phyloP scores from a whole-genome alignment of 768 basidiomycete species.

The Crassisporium funariophilum region DNA sequence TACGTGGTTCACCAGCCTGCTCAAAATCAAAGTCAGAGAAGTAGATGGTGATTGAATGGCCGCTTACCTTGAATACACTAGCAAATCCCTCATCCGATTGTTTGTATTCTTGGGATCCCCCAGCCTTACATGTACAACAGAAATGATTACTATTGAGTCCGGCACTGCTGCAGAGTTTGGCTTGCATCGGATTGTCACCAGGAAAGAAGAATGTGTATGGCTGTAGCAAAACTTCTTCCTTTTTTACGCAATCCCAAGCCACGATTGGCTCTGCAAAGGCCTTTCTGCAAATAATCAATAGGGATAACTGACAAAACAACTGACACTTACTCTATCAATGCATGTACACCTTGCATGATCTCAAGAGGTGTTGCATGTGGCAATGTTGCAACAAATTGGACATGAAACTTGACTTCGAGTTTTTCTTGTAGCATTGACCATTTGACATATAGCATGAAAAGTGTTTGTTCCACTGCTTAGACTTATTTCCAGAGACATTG shows the following conservation, averaged over 20 bases:
- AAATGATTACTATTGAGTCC: slow-evolving; percentile 35
- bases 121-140: slow-evolving; percentile 24
- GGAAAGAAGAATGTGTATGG: slow-evolving; percentile 23
- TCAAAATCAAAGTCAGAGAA: slow-evolving; percentile 6
- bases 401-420: slow-evolving; percentile 34
- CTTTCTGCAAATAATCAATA: slow-evolving; percentile 11
- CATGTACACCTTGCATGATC: slow-evolving; percentile 30
- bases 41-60: background rate
- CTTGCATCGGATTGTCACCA: slow-evolving; percentile 37
- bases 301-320: background rate
- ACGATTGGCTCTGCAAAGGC: background rate
- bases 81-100: slow-evolving; percentile 7
- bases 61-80: slow-evolving; percentile 12
- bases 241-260: slow-evolving; percentile 18
- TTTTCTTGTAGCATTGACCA: slow-evolving; percentile 32
- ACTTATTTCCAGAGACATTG: slow-evolving; percentile 40
- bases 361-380: slow-evolving; percentile 32
- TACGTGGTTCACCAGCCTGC: slow-evolving; percentile 21
- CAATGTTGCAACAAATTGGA: slow-evolving; percentile 39
- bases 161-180: slow-evolving; percentile 33
- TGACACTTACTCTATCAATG: slow-evolving; percentile 27
- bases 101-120: slow-evolving; percentile 10
- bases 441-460: slow-evolving; percentile 34
- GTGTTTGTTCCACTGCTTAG: slow-evolving; percentile 44
- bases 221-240: slow-evolving; percentile 19